A percentile compares a stretch with the other conserved stretches of the same genome.
Conservation (phyloP, 1,139 yeast genomes). For the Suhomyces terraborum region DNA sequence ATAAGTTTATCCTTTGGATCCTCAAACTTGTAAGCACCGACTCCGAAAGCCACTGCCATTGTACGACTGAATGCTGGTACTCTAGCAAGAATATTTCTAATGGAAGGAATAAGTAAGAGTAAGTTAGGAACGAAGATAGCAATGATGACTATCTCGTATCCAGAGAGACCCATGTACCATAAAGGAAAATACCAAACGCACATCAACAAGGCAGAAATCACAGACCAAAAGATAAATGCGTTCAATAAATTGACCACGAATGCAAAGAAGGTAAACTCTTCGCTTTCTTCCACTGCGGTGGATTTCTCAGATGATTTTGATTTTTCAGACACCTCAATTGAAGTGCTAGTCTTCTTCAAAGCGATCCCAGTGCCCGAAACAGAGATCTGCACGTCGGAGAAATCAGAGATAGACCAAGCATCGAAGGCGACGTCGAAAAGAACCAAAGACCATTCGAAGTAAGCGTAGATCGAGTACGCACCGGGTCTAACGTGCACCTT, state of each 20-base stretch:
- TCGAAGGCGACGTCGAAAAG: slow-evolving; percentile 83
- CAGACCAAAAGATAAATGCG: slow-evolving; percentile 82
- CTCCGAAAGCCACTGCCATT: slow-evolving; percentile 63
- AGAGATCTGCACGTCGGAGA: slow-evolving; percentile 54
- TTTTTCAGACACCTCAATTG: background rate
- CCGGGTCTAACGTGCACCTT: slow-evolving; percentile 86
- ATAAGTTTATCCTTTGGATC: slow-evolving; percentile 72
- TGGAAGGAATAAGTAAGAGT: slow-evolving; percentile 54
- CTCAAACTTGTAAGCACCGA: slow-evolving; percentile 70
- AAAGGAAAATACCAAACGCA: slow-evolving; percentile 96
- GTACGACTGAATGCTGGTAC: slow-evolving; percentile 53
- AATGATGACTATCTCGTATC: slow-evolving; percentile 74
- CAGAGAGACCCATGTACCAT: slow-evolving; percentile 97
- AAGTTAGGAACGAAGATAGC: slow-evolving; percentile 60
- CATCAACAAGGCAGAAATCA: slow-evolving; percentile 74
- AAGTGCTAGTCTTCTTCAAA: slow-evolving; percentile 2
- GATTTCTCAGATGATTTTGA: slow-evolving; percentile 2
- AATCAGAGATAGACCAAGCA: slow-evolving; percentile 73
- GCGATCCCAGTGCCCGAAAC: slow-evolving; percentile 27
- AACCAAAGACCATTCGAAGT: slow-evolving; percentile 90
- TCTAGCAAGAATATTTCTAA: slow-evolving; percentile 41
- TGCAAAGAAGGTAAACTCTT: slow-evolving; percentile 40
- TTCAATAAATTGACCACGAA: slow-evolving; percentile 53
- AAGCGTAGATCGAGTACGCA: slow-evolving; percentile 94
- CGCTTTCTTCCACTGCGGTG: slow-evolving; percentile 10